phyloP scores from a whole-genome alignment of 371 early-diverging fungal genomes.

The Apophysomyces trapeziformis region DNA sequence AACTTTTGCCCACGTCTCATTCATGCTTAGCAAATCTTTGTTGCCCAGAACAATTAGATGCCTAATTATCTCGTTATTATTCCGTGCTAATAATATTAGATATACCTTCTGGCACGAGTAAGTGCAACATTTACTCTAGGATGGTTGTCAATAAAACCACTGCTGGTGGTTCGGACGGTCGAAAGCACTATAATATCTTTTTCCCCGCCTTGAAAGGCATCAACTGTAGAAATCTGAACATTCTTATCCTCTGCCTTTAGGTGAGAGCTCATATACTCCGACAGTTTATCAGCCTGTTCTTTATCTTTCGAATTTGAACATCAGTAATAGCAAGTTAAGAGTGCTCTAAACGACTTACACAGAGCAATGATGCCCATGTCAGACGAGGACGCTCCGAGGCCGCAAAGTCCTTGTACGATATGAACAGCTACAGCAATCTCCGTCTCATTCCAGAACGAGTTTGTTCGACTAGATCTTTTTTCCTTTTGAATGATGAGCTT shows the following conservation, averaged over 20 bases:
- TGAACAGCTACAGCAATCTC: conserved; percentile 57
- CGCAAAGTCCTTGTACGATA: conserved; percentile 45
- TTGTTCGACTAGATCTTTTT: conserved; percentile 43
- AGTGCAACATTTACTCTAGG: conserved; percentile 66
- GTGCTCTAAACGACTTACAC: conserved; percentile 49
- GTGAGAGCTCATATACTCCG: conserved; percentile 30
- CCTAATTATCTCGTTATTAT: conserved; percentile 21
- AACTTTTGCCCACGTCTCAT: conserved; percentile 42
- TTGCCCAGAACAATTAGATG: conserved; percentile 71
- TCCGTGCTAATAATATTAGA: too few relatives aligned
- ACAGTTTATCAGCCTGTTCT: conserved; percentile 66
- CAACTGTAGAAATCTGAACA: conserved; percentile 75
- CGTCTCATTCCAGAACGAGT: conserved; percentile 58
- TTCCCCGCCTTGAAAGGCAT: conserved; percentile 89
- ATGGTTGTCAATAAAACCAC: conserved; percentile 60
- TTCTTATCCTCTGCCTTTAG: conserved; percentile 22
- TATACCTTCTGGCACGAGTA: conserved; percentile 59
- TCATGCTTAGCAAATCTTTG: conserved; percentile 29
- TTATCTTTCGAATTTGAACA: conserved; percentile 51
- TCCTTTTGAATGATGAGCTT: conserved; percentile 30
- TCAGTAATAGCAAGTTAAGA: neutral
- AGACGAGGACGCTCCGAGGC: conserved; percentile 37
- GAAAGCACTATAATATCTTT: conserved; percentile 81
- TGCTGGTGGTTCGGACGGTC: conserved; percentile 67
- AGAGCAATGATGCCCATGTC: conserved; percentile 73